Evolutionary conservation across 176 grass and related monocot species (phyloP).

Genomic region (Avena eriantha): DNA sequence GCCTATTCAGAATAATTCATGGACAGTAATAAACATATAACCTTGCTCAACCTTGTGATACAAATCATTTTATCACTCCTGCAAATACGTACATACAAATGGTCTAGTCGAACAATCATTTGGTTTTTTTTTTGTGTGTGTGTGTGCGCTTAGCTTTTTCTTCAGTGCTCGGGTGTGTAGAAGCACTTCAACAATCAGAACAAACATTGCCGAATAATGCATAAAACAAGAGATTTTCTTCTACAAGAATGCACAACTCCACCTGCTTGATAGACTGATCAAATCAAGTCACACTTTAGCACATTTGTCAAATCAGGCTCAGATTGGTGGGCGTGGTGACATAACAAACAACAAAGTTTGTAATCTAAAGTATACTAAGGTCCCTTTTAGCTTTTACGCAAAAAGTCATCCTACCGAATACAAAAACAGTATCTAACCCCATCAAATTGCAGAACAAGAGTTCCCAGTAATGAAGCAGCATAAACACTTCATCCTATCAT

Average conservation of each 20-base stretch:
- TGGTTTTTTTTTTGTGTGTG: neutral
- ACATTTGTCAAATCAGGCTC: neutral
- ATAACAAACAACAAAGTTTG: slow-evolving; percentile 3
- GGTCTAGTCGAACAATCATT: neutral
- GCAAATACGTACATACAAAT: neutral
- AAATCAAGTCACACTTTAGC: neutral
- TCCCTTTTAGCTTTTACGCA: neutral
- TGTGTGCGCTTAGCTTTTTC: neutral
- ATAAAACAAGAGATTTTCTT: neutral
- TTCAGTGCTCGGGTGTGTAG: neutral
- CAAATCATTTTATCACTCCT: neutral
- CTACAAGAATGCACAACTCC: neutral
- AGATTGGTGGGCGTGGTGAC: neutral
- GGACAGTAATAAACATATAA: slow-evolving; percentile 5
- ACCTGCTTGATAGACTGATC: neutral
- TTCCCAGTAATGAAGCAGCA: neutral
- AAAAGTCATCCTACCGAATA: neutral
- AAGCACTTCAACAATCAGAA: neutral
- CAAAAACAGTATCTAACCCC: neutral
- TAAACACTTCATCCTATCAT: slow-evolving; percentile 18
- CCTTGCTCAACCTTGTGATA: neutral
- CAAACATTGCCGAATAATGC: neutral
- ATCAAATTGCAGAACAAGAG: slow-evolving; percentile 19
- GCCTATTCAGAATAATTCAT: slow-evolving; percentile 1
- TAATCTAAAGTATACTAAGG: neutral